Evolutionary conservation across 164 flowering plant species (phyloP), one percentile per base, ranked within the genome.

Genomic region (Chimonanthus salicifolius): DNA sequence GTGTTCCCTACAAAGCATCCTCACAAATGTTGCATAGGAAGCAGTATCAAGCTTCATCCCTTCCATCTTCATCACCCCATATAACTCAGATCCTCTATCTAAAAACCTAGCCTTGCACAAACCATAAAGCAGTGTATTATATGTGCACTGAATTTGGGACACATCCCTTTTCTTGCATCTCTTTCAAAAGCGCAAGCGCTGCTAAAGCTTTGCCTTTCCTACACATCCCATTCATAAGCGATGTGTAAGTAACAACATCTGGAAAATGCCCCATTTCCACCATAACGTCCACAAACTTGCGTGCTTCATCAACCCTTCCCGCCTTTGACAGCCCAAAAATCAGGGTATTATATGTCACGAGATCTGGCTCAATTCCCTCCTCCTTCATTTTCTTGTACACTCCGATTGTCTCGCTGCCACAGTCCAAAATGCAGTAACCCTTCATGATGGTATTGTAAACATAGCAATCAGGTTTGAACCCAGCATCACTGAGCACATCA

Each of bases 171-270:
- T 70, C 87, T 68, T 90, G 90, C 99, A 95, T 93, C 83, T 88
- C 90, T 67, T 70, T 81, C 79, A 95, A 75, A 76, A 93, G 83
- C 1, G 58, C 80, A 79, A 93, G 11, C 3, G 98, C 97, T 11
- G 91, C 92, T 72, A 85, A 49, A 3, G 88, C 84, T 72, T 93
- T 83, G 60, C 93, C 87, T 72, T 93, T 88, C 75, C 97, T 77
- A 75, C 98, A 95, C 93, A 95, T 82, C 64, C 99, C 99, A 82
- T 92, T 92, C 98, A 95, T 93, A 78, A 95, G 77, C 0, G 97
- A 83, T 5, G 97, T 95, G 72, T 91, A 94, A 0, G 97, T 92
- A 44, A 92, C 90, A 0, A 86, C 85, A 84, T 92, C 97, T 0
- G 96, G 94, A 74, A 82, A 77, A 84, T 83, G 86, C 18, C 98